Evolutionary conservation across 257 asterid genomes (phyloP), one percentile per base, ranked within the genome.

Genomic region (Fraxinus pennsylvanica): DNA sequence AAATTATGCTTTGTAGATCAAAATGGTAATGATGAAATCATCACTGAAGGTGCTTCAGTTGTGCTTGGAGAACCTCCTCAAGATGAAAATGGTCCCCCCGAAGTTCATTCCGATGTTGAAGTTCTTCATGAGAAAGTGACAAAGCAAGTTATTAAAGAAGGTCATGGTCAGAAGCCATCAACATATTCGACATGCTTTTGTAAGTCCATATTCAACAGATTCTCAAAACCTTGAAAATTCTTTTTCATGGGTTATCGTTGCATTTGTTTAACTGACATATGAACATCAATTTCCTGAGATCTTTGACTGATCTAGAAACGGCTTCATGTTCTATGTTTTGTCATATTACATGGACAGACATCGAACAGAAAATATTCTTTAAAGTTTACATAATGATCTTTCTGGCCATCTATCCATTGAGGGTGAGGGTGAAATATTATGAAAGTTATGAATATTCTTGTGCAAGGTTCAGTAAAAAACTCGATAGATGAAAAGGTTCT

Each of bases 121-220:
- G 87, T 87, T 80, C 94, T 95, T 71, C 97, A 93, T 52, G 98
- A 90, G 81, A 95, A 95, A 85, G 98, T 95, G 82, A 88, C 84
- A 10, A 95, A 91, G 92, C 97, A 93, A 83, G 86, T 93, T 72
- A 80, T 95, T 13, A 95, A 89, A 85, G 97, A 95, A 82, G 97
- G 97, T 69, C 94, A 90, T 81, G 99, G 96, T 75, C 96, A 89
- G 88, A 93, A 89, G 88, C 98, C 99, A 74, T 88, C 99, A 41
- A 95, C 93, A 81, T 93, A 93, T 80, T 92, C 98, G 13, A 95
- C 99, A 76, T 95, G 99, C 89, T 95, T 95, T 74, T 68, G 99
- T 95, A 89, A 90, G 96, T 88, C 54, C 45, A 39, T 17, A 32
- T 52, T 63, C 74, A 74, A 63, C 43, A 50, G 73, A 75, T 45